A percentile compares a stretch with the other conserved stretches of the same genome.
These are phyloP conservation scores for Xylaria flabelliformis DNA, from an alignment of 495 filamentous ascomycete genomes.

Conservation along the genomic window DNA sequence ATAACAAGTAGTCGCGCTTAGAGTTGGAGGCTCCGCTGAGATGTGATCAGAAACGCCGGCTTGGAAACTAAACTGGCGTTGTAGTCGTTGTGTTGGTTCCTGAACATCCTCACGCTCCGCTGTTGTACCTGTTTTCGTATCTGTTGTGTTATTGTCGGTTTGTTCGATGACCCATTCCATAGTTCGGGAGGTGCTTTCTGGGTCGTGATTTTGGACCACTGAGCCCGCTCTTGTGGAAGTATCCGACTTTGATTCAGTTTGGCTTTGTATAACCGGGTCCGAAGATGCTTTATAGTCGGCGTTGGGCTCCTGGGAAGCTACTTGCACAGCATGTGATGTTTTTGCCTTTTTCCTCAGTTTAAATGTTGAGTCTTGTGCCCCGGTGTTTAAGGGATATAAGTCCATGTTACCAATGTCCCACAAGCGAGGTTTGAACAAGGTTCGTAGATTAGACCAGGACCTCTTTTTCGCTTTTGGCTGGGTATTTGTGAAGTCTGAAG, in stretches of 20 bases:
- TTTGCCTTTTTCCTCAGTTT: constrained; percentile 18
- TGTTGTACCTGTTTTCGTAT: background rate
- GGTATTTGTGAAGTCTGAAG: background rate
- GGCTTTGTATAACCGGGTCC: background rate
- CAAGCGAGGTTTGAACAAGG: constrained; percentile 15
- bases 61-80: constrained; percentile 24
- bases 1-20: background rate
- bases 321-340: background rate
- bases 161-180: constrained; percentile 10
- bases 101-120: background rate
- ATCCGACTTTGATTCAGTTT: background rate
- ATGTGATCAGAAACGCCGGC: constrained; percentile 5
- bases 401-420: constrained; percentile 9
- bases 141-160: background rate
- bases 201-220: background rate
- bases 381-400: constrained; percentile 3
- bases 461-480: constrained; percentile 16
- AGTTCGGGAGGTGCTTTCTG: background rate
- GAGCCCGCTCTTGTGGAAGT: background rate
- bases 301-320: background rate
- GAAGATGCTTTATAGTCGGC: background rate
- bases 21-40: background rate
- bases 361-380: constrained; percentile 11
- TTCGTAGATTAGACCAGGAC: constrained; percentile 27
- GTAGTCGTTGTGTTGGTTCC: constrained; percentile 2